phyloP scores from a whole-genome alignment of 768 basidiomycete species.

The Asterophora parasitica region DNA sequence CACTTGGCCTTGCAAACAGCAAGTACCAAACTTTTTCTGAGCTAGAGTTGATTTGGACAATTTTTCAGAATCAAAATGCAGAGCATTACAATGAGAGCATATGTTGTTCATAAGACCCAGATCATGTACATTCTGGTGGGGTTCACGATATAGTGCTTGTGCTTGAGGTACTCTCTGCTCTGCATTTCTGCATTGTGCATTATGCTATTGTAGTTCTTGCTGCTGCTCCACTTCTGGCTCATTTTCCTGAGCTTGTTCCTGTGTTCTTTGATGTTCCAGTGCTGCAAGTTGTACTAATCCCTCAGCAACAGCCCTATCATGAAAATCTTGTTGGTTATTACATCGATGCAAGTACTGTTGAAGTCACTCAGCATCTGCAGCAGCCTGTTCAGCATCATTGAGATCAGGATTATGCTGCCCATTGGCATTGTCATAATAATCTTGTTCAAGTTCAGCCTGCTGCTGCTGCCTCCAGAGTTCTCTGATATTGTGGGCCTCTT shows the following conservation, averaged over 20 bases:
- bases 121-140: neutral
- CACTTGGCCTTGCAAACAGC: slow-evolving; percentile 12
- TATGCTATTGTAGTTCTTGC: too few relatives aligned
- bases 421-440: neutral
- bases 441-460: neutral
- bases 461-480: neutral
- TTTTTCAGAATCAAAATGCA: slow-evolving; percentile 10
- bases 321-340: too few relatives aligned
- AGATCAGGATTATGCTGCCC: neutral
- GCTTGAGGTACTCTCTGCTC: neutral
- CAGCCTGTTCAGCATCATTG: neutral
- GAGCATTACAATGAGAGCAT: slow-evolving; percentile 5
- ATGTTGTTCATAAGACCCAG: neutral
- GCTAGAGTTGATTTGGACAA: neutral
- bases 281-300: too few relatives aligned
- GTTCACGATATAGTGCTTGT: slow-evolving; percentile 4
- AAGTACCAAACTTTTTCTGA: slow-evolving; percentile 10
- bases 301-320: too few relatives aligned
- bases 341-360: neutral
- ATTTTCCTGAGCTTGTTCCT: neutral
- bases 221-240: neutral
- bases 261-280: neutral
- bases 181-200: neutral
- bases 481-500: too few relatives aligned
- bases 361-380: neutral